Evolutionary conservation across 306 rosid genomes (phyloP), one percentile per base, ranked within the genome.

Genomic region (Fagus crenata): DNA sequence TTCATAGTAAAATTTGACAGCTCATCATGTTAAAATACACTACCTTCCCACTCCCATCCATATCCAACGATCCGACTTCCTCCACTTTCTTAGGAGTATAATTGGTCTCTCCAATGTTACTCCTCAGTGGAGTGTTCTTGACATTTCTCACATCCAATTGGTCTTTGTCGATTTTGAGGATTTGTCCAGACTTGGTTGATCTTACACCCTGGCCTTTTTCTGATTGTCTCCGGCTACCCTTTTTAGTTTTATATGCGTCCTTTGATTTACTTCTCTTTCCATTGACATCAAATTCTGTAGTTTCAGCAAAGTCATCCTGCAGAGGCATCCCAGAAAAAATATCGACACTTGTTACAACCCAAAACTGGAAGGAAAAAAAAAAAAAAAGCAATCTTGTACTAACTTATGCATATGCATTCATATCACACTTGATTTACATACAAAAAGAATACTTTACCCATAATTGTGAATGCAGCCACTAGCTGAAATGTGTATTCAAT

Each of bases 291-390:
- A 86, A 31, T 5, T 87, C 82, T 42, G 88, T 67, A 73, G 84
- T 75, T 77, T 95, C 97, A 0, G 89, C 89, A 72, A 90, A 87
- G 51, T 89, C 93, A 43, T 84, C 97, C 99, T 95, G 85, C 72
- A 74, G 61, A 83, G 41, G 69, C 51, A 79, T 74, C 67, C 56
- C 72, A 59, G 28, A 11, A 74, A 33, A 59, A 55, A 56, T 77
- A 69, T 17, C 32, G 69, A 28, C 36, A 36, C 56, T 35, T 11
- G 68, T 67, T 56, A 51, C 55, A 63, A 6, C 32, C 51, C 2
- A 46, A 46, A 46, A 43, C 0, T 2, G 8, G 49, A 43, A 43
- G 2, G 9, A 12, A 64, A 56, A 28, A 12, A 49, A 74, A 32
- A 32, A 18, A n/a, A 64, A 67, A 3, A 76, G 22, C 67, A 46